Evolutionary conservation across 805 yeast genomes (phyloP).

Genomic region (Saccharomycopsis oosterbeekiorum): DNA sequence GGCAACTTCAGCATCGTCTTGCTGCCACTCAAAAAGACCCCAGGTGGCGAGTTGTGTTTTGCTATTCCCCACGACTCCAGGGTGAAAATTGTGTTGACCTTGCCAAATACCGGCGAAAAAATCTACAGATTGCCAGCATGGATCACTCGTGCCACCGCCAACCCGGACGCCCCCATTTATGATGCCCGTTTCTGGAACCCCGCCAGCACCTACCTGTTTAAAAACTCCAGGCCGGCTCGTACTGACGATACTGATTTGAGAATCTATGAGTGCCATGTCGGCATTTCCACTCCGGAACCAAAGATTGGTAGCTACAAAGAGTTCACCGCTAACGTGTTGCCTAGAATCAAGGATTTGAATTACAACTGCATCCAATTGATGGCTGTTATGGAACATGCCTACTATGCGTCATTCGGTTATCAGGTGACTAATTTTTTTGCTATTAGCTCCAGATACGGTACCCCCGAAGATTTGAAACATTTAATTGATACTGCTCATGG

Average conservation of each 20-base stretch:
- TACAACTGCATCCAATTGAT: constrained; percentile 89
- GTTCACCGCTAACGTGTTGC: constrained; percentile 70
- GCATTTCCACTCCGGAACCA: constrained; percentile 88
- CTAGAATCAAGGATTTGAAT: constrained; percentile 76
- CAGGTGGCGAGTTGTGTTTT: constrained; percentile 31
- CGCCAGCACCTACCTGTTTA: constrained; percentile 42
- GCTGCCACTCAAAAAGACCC: constrained; percentile 29
- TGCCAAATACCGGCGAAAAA: constrained; percentile 50
- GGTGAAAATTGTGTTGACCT: constrained; percentile 57
- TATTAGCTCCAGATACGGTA: constrained; percentile 78
- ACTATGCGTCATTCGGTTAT: constrained; percentile 96
- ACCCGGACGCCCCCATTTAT: constrained; percentile 31
- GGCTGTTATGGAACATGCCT: constrained; percentile 99
- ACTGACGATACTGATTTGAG: constrained; percentile 41
- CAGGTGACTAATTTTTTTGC: constrained; percentile 93
- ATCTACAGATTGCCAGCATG: constrained; percentile 86
- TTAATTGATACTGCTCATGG: constrained; percentile 87
- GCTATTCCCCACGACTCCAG: constrained; percentile 77
- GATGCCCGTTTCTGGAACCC: constrained; percentile 94
- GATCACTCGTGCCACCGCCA: constrained; percentile 73
- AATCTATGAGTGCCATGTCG: constrained; percentile 92
- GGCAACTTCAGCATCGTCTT: constrained; percentile 62
- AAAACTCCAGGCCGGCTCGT: constrained; percentile 50
- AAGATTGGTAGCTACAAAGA: constrained; percentile 77
- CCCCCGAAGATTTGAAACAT: constrained; percentile 90